phyloP scores from a whole-genome alignment of 2,329 filamentous ascomycete species.

The Nothopassalora personata region DNA sequence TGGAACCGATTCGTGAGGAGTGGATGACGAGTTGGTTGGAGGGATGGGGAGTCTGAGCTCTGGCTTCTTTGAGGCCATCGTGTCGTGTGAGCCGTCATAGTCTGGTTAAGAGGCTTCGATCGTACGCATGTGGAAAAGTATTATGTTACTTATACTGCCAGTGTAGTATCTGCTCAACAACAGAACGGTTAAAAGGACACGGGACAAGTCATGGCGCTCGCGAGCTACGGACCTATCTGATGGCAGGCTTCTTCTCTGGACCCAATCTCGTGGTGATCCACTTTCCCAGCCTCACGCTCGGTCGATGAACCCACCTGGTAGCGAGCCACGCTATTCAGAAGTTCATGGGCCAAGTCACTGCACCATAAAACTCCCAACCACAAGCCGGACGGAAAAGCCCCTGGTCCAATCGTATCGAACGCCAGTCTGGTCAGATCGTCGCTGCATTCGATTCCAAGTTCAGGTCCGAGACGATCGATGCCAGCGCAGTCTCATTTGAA shows the following conservation, averaged over 20 bases:
- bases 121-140: too few relatives aligned
- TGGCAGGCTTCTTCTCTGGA: not conserved
- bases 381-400: slow-evolving; percentile 54
- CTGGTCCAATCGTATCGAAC: slow-evolving; percentile 65
- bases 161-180: too few relatives aligned
- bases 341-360: slow-evolving; percentile 50
- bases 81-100: too few relatives aligned
- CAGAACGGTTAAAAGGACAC: too few relatives aligned
- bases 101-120: too few relatives aligned
- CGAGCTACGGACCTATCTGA: too few relatives aligned
- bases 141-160: too few relatives aligned
- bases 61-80: too few relatives aligned
- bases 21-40: not conserved
- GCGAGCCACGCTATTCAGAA: slow-evolving; percentile 55
- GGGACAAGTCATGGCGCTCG: too few relatives aligned
- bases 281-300: slow-evolving; percentile 52
- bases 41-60: not conserved
- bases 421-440: slow-evolving; percentile 69
- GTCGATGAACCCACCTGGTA: slow-evolving; percentile 52
- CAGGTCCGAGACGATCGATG: slow-evolving; percentile 46
- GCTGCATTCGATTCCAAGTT: slow-evolving; percentile 52
- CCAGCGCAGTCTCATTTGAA: slow-evolving; percentile 32
- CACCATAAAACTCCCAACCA: slow-evolving; percentile 50
- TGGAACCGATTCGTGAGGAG: not conserved
- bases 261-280: slow-evolving; percentile 43